Evolutionary conservation across 2,329 filamentous ascomycete genomes (phyloP), one percentile per base, ranked within the genome.

Genomic region (Gremmenia infestans): DNA sequence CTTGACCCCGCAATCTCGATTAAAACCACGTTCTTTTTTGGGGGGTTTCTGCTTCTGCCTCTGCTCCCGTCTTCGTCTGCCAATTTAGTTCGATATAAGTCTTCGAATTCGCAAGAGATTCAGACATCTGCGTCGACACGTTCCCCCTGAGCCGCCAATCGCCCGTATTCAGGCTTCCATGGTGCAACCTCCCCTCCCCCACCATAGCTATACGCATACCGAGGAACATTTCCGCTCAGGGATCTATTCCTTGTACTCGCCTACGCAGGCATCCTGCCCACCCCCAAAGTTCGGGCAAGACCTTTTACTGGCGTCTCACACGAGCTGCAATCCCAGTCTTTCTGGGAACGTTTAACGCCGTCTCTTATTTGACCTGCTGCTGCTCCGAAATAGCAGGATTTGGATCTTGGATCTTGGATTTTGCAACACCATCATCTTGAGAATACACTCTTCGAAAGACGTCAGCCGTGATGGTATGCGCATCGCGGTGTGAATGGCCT

Each of bases 401-500:
- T 35, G 25, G 23, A 14, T 48, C n/a, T 11, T 35, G 25, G 23
- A 14, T 48, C 9, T 11, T 49, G 25, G 28, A 28, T 49, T 28
- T 28, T 15, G 28, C 37, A 36, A 36, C 47, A 37, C 47, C 28
- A 3, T 15, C 25, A 15, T 48, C 48, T 58, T 58, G 35, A 35
- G 39, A 56, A 53, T 50, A 48, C 40, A 12, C 47, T 22, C 36
- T n/a, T 48, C 57, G 5, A 35, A 49, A 40, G 19, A 35, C 37
- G 7, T 40, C 53, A 48, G 52, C 48, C 51, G 55, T 58, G 51
- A 64, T 63, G 56, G 46, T 51, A 50, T 61, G 58, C 58, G 55
- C 62, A 54, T 53, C 56, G 58, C 55, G 48, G 50, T 55, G 49
- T 53, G 52, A 58, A 55, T 50, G 52, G 45, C 42, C 28, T 60